Conservation (phyloP, 139 green algal species). For the Cymbomonas tetramitiformis region DNA sequence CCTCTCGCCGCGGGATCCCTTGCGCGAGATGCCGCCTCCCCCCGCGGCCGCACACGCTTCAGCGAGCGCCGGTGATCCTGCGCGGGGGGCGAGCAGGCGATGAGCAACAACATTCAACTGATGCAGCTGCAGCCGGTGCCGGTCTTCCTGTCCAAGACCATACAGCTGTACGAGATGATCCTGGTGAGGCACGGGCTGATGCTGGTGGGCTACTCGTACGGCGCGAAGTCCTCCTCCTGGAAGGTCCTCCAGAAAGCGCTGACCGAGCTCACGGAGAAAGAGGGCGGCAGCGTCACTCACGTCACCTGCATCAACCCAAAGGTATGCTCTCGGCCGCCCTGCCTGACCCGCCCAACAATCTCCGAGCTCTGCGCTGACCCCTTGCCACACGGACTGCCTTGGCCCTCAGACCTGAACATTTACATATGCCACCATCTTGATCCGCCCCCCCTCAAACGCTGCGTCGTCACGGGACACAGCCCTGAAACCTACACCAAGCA, state of each 20-base stretch:
- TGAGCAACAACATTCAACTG: conserved; percentile 34
- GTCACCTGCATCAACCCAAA: conserved; percentile 36
- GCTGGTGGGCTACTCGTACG: conserved; percentile 37
- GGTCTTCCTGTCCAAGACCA: conserved; percentile 55
- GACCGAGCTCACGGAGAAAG: conserved; percentile 33
- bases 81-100: conserved; percentile 7
- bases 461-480: too few relatives aligned
- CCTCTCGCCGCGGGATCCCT: too few relatives aligned
- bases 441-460: conserved; percentile 54
- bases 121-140: conserved; percentile 41
- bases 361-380: too few relatives aligned
- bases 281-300: conserved; percentile 19
- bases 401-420: conserved; percentile 61
- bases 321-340: too few relatives aligned
- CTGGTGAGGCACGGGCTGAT: conserved; percentile 46
- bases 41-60: too few relatives aligned
- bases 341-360: too few relatives aligned
- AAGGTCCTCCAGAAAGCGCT: conserved; percentile 41
- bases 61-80: too few relatives aligned
- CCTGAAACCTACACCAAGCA: too few relatives aligned
- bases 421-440: conserved; percentile 53
- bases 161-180: conserved; percentile 77
- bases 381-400: too few relatives aligned
- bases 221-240: conserved; percentile 37
- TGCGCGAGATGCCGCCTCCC: too few relatives aligned